Percentiles rank a stretch among this genome's conserved stretches.
phyloP scores from a whole-genome alignment of 75 land plant genomes.

The Picea sitchensis region DNA sequence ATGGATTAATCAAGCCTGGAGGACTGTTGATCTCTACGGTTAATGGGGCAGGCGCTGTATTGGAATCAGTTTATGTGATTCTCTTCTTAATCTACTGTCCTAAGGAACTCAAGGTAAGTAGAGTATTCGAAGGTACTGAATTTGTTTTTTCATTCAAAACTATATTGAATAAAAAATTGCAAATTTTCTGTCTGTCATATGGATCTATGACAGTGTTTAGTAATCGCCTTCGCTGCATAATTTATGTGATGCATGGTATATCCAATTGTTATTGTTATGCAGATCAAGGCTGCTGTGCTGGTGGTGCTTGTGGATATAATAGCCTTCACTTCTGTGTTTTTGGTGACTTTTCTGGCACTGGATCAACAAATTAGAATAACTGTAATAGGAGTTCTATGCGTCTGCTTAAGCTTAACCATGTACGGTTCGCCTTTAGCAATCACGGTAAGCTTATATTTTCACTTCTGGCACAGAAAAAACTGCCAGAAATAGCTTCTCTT shows the following conservation, averaged over 20 bases:
- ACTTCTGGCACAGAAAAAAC: too few species aligned
- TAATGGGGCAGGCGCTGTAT: conserved; percentile 43
- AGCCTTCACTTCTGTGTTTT: neutral
- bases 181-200: neutral
- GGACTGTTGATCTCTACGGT: conserved; percentile 49
- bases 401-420: conserved; percentile 25
- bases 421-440: conserved; percentile 42
- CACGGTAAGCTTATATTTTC: conserved; percentile 28
- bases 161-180: too few species aligned
- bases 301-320: conserved; percentile 23
- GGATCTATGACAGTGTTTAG: too few species aligned
- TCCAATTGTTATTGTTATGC: neutral
- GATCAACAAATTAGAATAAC: conserved; percentile 11
- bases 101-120: conserved; percentile 31
- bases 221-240: too few species aligned
- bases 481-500: too few species aligned
- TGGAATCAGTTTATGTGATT: conserved; percentile 44
- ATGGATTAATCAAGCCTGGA: conserved; percentile 58
- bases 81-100: conserved; percentile 55
- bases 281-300: conserved; percentile 27
- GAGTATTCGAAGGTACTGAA: neutral
- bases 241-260: neutral
- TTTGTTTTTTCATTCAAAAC: neutral
- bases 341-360: conserved; percentile 3
- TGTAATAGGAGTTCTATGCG: conserved; percentile 31